Evolutionary conservation across 2,329 filamentous ascomycete species (phyloP).

Genomic region (Colletotrichum orbiculare): DNA sequence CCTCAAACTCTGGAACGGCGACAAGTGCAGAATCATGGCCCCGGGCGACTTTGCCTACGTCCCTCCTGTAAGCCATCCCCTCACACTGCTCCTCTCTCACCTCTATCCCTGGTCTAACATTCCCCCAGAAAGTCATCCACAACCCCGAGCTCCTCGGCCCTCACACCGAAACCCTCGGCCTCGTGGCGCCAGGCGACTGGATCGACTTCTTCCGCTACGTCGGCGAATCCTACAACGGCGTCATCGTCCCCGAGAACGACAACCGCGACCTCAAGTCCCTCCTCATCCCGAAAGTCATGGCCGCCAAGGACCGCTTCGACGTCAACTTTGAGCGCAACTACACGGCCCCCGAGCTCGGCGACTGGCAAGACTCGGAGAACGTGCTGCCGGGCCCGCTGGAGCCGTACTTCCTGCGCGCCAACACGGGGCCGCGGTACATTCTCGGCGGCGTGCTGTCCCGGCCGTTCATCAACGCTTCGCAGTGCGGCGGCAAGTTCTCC

Average conservation of each 20-base stretch:
- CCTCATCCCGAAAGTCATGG: slow-evolving; percentile 65
- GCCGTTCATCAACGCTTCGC: slow-evolving; percentile 59
- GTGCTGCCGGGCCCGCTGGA: slow-evolving; percentile 49
- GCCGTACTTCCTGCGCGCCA: slow-evolving; percentile 63
- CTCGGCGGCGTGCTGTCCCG: slow-evolving; percentile 57
- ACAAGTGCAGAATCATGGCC: slow-evolving; percentile 62
- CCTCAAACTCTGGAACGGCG: slow-evolving; percentile 68
- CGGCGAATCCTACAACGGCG: slow-evolving; percentile 61
- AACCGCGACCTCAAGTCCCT: slow-evolving; percentile 60
- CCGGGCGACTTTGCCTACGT: slow-evolving; percentile 69
- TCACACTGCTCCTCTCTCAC: too few relatives aligned
- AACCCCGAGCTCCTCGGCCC: slow-evolving; percentile 65
- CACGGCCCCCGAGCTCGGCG: slow-evolving; percentile 53
- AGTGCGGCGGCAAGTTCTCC: slow-evolving; percentile 60
- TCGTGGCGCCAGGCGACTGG: slow-evolving; percentile 69
- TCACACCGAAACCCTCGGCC: slow-evolving; percentile 64
- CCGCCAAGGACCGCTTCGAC: slow-evolving; percentile 65
- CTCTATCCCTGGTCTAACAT: background rate
- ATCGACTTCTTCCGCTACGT: slow-evolving; percentile 70
- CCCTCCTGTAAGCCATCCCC: slow-evolving; percentile 57
- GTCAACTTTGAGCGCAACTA: slow-evolving; percentile 64
- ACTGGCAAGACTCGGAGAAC: slow-evolving; percentile 55
- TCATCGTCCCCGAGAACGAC: slow-evolving; percentile 62
- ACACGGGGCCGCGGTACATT: slow-evolving; percentile 59
- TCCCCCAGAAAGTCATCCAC: slow-evolving; percentile 58